These are phyloP conservation scores for Sphaceloma murrayae DNA, from an alignment of 2,329 filamentous ascomycete genomes.

Conservation along the genomic window DNA sequence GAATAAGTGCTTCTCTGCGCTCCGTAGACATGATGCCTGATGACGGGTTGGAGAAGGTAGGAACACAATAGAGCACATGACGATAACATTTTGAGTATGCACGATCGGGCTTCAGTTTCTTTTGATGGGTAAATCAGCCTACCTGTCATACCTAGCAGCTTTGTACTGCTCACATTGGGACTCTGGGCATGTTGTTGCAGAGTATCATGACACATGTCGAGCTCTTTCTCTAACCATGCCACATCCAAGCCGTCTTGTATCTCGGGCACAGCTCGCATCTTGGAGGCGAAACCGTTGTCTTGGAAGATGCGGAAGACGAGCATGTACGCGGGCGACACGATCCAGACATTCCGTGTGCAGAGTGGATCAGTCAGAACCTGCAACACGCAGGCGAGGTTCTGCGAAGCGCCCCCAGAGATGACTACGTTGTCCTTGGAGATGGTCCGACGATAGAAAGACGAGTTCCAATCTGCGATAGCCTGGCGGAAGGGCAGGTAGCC, in stretches of 20 bases:
- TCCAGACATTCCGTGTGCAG: slow-evolving; percentile 67
- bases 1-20: slow-evolving; percentile 59
- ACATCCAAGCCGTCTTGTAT: slow-evolving; percentile 70
- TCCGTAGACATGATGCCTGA: slow-evolving; percentile 67
- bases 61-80: slow-evolving; percentile 80
- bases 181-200: slow-evolving; percentile 20
- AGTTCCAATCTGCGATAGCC: slow-evolving; percentile 62
- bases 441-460: slow-evolving; percentile 46
- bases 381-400: slow-evolving; percentile 68
- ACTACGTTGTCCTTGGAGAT: slow-evolving; percentile 55
- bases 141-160: slow-evolving; percentile 18
- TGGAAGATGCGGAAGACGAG: slow-evolving; percentile 78
- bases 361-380: slow-evolving; percentile 71
- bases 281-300: slow-evolving; percentile 61
- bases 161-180: slow-evolving; percentile 10
- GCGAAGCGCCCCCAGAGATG: slow-evolving; percentile 76
- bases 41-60: slow-evolving; percentile 82
- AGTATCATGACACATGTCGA: slow-evolving; percentile 42
- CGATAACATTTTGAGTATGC: slow-evolving; percentile 68
- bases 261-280: slow-evolving; percentile 62
- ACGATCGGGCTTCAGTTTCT: slow-evolving; percentile 49
- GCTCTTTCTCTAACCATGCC: slow-evolving; percentile 44
- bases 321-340: slow-evolving; percentile 74
- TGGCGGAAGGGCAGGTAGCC: slow-evolving; percentile 63
- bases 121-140: slow-evolving; percentile 11